Evolutionary conservation across 2,329 filamentous ascomycete genomes (phyloP), one percentile per base, ranked within the genome.

Genomic region (Penicillium psychrosexuale): DNA sequence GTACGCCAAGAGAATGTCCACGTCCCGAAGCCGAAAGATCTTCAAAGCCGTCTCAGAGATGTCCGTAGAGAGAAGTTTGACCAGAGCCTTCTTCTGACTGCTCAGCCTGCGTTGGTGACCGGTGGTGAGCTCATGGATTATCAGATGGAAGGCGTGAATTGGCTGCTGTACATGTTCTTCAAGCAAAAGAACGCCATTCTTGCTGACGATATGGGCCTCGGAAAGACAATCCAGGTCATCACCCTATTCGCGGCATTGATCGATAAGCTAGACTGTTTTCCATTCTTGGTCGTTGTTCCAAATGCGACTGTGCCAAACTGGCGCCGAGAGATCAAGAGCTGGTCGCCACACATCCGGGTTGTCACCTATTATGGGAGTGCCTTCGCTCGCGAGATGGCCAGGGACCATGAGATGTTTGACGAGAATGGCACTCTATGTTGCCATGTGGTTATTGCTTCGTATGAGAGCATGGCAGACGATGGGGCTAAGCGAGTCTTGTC

Each of bases 291-390:
- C 3, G 91, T 97, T 2, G 93, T 96, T 0, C 94, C 94, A 0
- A 97, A 97, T 68, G 87, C 93, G 0, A 99, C 94, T 0, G 96
- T 91, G 71, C 85, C 91, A n/a, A 99, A 99, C 70, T 99, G 94
- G 93, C 88, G 93, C 6, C 86, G 93, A 46, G 94, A 99, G 70
- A 91, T 97, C 72, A 95, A 96, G 76, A 87, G 89, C 62, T 99
- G 93, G 93, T 87, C 89, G 0, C 93, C 93, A 1, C 84, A 84
- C 7, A 76, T 97, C 34, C 85, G 91, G 39, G 91, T 96, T 7
- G 91, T 97, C n/a, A 88, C 91, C 0, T 97, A 94, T 69, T 95
- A 95, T 69, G 94, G 94, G 43, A 88, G 88, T 15, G 82, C 81
- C 47, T 81, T 82, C 46, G 81, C 91, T 15, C 88, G 94, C 61